Percentiles rank a stretch among this genome's conserved stretches.
These are phyloP conservation scores for Amanita thiersii DNA, from an alignment of 768 basidiomycete genomes.

Conservation along the genomic window DNA sequence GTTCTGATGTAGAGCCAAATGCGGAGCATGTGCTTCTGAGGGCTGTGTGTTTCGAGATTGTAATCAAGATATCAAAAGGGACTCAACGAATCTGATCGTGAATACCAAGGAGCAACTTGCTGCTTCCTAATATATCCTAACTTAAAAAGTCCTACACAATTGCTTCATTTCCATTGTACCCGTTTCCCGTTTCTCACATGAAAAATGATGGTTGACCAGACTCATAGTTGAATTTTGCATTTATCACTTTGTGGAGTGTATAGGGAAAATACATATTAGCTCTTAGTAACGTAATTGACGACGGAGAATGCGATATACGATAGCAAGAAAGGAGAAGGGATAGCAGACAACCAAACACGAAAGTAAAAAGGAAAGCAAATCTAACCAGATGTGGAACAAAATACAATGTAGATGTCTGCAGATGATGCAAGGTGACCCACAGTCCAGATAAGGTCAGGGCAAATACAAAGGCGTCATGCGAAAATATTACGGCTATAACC, in stretches of 20 bases:
- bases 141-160: background rate
- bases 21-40: no score
- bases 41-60: background rate
- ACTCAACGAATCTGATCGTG: background rate
- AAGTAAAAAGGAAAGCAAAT: no score
- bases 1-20: slow-evolving; percentile 5
- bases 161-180: slow-evolving; percentile 1
- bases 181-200: slow-evolving; percentile 4
- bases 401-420: no score
- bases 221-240: background rate
- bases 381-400: no score
- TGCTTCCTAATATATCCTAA: background rate
- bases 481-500: slow-evolving; percentile 3
- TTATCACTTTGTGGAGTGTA: background rate
- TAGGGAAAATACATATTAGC: no score
- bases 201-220: background rate
- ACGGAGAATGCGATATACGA: no score
- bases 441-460: no score
- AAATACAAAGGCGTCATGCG: background rate
- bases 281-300: no score
- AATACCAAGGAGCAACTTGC: background rate
- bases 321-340: no score
- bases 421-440: no score
- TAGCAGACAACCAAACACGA: no score
- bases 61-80: slow-evolving; percentile 5